Evolutionary conservation across 2,329 filamentous ascomycete species (phyloP).

Genomic region (Sporothrix mexicana): DNA sequence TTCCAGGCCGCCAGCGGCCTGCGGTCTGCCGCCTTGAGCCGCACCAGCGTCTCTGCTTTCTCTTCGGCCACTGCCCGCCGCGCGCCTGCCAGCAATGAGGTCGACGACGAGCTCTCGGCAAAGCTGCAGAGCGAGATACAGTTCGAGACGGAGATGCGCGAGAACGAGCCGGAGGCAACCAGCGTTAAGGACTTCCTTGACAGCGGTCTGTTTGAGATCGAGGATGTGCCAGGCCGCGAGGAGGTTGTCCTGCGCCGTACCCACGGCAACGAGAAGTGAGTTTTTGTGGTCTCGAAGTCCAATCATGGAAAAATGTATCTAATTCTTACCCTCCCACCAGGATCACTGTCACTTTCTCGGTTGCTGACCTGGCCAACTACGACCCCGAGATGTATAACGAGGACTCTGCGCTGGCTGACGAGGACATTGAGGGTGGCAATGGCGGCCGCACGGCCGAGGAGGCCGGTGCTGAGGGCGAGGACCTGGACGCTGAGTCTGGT

Average conservation of each 20-base stretch:
- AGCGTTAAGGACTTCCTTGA: constrained; percentile 88
- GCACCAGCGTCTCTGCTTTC: constrained; percentile 48
- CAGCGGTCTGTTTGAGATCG: constrained; percentile 81
- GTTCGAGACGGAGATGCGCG: constrained; percentile 82
- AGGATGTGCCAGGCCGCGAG: constrained; percentile 83
- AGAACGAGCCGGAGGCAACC: constrained; percentile 71
- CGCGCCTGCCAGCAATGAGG: constrained; percentile 52
- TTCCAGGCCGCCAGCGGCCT: constrained; percentile 45
- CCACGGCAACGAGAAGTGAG: constrained; percentile 87
- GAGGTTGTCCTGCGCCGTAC: constrained; percentile 83
- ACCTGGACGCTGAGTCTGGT: constrained; percentile 54
- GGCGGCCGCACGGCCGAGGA: constrained; percentile 52
- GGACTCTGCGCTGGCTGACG: constrained; percentile 60
- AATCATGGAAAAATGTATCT: neutral
- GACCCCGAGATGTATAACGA: constrained; percentile 65
- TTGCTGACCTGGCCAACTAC: constrained; percentile 77
- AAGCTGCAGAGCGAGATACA: constrained; percentile 86
- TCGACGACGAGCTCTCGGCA: constrained; percentile 78
- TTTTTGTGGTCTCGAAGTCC: constrained; percentile 33
- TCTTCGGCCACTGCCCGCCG: constrained; percentile 55
- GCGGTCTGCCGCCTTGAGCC: constrained; percentile 41
- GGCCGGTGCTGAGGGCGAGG: constrained; percentile 61
- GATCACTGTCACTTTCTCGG: constrained; percentile 78
- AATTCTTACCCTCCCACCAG: constrained; percentile 39
- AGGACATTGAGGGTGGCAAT: constrained; percentile 53